Base-by-base conservation (phyloP, 495 filamentous ascomycete genomes). In the Penicillium longicatenatum region DNA sequence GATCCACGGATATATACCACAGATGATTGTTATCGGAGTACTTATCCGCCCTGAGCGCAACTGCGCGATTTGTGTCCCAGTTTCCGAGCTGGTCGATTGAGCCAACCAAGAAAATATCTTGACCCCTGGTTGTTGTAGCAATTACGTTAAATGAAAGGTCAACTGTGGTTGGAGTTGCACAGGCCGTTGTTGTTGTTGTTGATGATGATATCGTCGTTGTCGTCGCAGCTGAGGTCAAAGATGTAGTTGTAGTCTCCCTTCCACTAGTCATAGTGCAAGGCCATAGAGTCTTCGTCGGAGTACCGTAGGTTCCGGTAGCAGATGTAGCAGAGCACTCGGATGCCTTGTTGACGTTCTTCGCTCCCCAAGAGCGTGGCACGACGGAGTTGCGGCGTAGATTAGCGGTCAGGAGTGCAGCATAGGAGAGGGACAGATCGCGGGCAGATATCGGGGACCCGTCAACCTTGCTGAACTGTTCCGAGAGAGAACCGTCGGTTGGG, bases 61-160 rank as follows among this genome's bases (percentile, higher is more conserved):
- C 48, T 0, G 79, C 84, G 26, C 66, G 71, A 48, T 50, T 61
- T 0, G 81, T 73, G 53, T 81, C 68, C 86, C 86, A 89, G 59
- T 65, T 70, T 6, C 86, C 86, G 31, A 90, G 76, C 24, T 70
- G 67, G 0, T 74, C 48, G 50, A 81, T 75, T 24, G 78, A 82
- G 14, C 87, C 87, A 1, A 77, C 73, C 10, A 90, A 59, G 60
- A 79, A 82, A 65, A 89, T 75, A 21, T 76, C 82, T 70, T 89
- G 78, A 17, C 86, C 86, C 26, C 66, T 83, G 0, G 47, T 56
- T 1, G 87, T 90, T 0, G 70, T 75, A 2, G 78, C 84, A 14
- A 69, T 73, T 29, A 80, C 76, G 45, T 85, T 76, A 65, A 89
- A 89, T 0, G 84, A 86, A 10, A 89, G 77, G 2, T 77, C 73